Evolutionary conservation across 73 alveolate species (phyloP).

Genomic region (Tetrahymena borealis): DNA sequence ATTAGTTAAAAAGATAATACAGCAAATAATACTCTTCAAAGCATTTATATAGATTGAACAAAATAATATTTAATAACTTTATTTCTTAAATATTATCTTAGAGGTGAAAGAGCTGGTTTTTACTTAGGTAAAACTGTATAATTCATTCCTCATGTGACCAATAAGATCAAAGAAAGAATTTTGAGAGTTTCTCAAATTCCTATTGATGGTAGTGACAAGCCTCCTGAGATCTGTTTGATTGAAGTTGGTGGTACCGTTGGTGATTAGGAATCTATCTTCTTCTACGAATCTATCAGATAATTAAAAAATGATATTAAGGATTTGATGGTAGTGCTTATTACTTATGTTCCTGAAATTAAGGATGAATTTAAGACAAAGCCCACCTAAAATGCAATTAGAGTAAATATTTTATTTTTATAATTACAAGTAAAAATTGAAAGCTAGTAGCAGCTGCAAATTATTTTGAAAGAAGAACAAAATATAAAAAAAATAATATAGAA

Average conservation of each 20-base stretch:
- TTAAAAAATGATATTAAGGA: slow-evolving; percentile 31
- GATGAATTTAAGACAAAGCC: slow-evolving; percentile 62
- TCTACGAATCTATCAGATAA: slow-evolving; percentile 51
- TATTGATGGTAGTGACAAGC: background rate
- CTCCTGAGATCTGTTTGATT: slow-evolving; percentile 54
- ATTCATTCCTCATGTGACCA: slow-evolving; percentile 60
- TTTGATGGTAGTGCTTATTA: slow-evolving; percentile 32
- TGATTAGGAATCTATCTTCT: slow-evolving; percentile 49
- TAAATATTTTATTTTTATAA: background rate
- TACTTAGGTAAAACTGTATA: slow-evolving; percentile 69
- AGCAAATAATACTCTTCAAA: background rate
- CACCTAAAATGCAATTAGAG: slow-evolving; percentile 58
- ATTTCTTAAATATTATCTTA: background rate
- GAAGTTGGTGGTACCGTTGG: slow-evolving; percentile 78
- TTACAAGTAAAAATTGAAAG: background rate
- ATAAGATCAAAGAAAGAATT: slow-evolving; percentile 50
- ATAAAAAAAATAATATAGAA: no score
- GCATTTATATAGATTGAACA: no score
- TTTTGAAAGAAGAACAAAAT: no score
- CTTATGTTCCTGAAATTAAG: slow-evolving; percentile 29
- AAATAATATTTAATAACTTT: background rate
- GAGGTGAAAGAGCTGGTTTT: slow-evolving; percentile 55
- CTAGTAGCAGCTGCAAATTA: no score
- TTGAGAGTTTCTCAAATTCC: background rate
- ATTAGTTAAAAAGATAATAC: background rate